phyloP scores from a whole-genome alignment of 495 filamentous ascomycete species.

The Penicillium ochrochloron region DNA sequence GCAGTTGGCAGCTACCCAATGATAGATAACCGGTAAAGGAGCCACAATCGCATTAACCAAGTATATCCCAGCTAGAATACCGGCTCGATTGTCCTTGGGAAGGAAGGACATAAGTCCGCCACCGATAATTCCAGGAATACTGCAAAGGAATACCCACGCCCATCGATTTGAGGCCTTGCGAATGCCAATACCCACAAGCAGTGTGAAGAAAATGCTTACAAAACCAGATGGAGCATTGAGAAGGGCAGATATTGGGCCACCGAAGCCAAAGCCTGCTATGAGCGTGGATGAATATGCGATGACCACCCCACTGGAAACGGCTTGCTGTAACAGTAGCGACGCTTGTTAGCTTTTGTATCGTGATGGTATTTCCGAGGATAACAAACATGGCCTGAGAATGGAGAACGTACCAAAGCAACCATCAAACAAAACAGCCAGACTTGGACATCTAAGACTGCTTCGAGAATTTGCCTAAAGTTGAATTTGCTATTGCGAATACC shows the following conservation, averaged over 20 bases:
- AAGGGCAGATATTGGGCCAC: background rate
- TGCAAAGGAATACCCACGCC: background rate
- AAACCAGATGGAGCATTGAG: background rate
- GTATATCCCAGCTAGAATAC: background rate
- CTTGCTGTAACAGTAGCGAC: background rate
- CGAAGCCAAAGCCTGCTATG: conserved; percentile 2
- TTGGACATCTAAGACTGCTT: conserved; percentile 1
- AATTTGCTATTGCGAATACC: background rate
- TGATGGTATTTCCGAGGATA: background rate
- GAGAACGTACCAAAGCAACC: background rate
- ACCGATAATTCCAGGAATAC: background rate
- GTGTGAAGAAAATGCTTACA: background rate
- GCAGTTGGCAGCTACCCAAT: background rate
- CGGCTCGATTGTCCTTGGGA: background rate
- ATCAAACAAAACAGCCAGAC: conserved; percentile 1
- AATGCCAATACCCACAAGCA: background rate
- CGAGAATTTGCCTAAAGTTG: background rate
- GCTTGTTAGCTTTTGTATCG: background rate
- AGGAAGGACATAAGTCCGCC: conserved; percentile 3
- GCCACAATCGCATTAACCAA: conserved; percentile 4
- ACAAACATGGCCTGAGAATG: background rate
- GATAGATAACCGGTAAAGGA: background rate
- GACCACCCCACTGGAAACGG: conserved; percentile 2
- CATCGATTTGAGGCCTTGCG: background rate
- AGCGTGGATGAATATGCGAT: background rate